Base-by-base conservation (phyloP, 768 basidiomycete species). In the Tricholoma hemisulphureum region DNA sequence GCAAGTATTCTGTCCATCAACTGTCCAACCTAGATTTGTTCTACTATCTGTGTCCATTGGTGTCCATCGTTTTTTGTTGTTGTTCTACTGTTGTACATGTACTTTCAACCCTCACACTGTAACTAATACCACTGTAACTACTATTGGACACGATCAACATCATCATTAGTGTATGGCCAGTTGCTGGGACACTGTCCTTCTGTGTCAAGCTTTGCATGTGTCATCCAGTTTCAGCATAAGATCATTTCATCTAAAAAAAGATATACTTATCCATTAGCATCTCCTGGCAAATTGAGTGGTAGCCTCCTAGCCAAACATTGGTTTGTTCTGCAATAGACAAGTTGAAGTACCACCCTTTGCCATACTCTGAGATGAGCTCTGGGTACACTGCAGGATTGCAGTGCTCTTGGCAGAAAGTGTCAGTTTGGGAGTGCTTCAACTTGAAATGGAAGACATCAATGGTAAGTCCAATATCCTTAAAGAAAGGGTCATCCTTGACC, bases 191-290 rank as follows among this genome's bases (percentile, higher is more conserved):
- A 11, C 26, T 46, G 2, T 13, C 43, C 43, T 46, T 46, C 11
- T 6, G 1, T 16, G 5, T 14, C 3, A 23, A 51, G 34, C 29
- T 51, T 51, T 2, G 18, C 23, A 4, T 6, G 8, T 32, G 29
- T 51, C 28, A 51, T 31, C 14, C 4, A 8, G 50, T 51, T 51
- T 51, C 34, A 18, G 28, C 28, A 16, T 23, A 51, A n/a, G 1
- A 69, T 75, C 56, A 68, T 73, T 62, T 77, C 75, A 37, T 77
- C 75, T 0, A 77, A 58, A 57, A 75, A 76, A 76, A 77, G 39
- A 71, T 63, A 24, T 67, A 74, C 41, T 65, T 63, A 0, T 61
- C 60, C 0, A 64, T 59, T 0, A 63, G 14, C 74, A 77, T 77
- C 55, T 75, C 72, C 1, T 66, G 32, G 11, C 63, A 63, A 1